Conservation (phyloP, 2,329 filamentous ascomycete species). For the Trichoderma afroharzianum region DNA sequence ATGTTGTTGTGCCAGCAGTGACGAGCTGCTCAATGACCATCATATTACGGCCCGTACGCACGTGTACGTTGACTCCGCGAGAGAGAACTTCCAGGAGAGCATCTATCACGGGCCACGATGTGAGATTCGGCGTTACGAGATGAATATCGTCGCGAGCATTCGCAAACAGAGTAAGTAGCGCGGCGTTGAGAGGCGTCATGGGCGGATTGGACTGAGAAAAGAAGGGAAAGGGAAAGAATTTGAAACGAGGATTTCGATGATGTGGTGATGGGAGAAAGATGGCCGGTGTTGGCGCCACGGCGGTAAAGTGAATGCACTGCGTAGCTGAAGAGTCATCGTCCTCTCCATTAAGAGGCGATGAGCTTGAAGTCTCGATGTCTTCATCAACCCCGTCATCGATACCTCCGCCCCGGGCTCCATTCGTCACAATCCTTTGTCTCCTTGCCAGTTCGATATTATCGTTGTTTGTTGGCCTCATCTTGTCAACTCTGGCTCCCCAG, state of each 20-base stretch:
- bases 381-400: neutral
- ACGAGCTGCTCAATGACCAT: conserved; percentile 80
- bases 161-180: conserved; percentile 57
- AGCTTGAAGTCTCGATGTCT: conserved; percentile 15
- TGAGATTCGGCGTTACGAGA: conserved; percentile 76
- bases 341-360: conserved; percentile 16
- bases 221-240: conserved; percentile 56
- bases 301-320: conserved; percentile 28
- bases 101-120: conserved; percentile 59
- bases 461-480: neutral
- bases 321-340: conserved; percentile 26
- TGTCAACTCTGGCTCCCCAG: conserved; percentile 49
- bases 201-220: conserved; percentile 49
- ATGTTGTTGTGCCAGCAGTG: conserved; percentile 71
- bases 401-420: neutral
- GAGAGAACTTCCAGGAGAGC: conserved; percentile 58
- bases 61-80: conserved; percentile 63
- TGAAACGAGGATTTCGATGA: conserved; percentile 63
- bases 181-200: conserved; percentile 63
- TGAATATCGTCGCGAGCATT: conserved; percentile 58
- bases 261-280: conserved; percentile 72
- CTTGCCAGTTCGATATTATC: neutral
- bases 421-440: neutral
- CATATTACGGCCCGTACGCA: conserved; percentile 65
- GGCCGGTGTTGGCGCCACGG: conserved; percentile 41